A percentile compares a stretch with the other conserved stretches of the same genome.
These are phyloP conservation scores for Scedosporium minutisporum DNA, from an alignment of 2,329 filamentous ascomycete genomes.

Conservation along the genomic window DNA sequence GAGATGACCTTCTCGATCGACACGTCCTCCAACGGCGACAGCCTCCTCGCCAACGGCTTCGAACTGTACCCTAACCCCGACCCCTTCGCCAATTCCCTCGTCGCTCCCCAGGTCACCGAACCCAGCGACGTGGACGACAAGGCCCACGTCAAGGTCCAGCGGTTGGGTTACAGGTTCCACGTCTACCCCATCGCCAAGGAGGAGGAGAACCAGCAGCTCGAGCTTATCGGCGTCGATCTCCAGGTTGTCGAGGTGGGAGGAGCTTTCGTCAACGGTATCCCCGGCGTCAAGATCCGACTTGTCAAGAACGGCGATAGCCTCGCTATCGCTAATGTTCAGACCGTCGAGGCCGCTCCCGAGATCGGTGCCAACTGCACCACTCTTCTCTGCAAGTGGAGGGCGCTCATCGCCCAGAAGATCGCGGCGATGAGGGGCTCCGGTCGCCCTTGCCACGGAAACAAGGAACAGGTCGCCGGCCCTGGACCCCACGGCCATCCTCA, in stretches of 20 bases:
- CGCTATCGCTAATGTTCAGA: constrained; percentile 40
- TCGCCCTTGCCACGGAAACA: neutral
- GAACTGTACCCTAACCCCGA: constrained; percentile 48
- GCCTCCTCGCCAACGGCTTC: constrained; percentile 48
- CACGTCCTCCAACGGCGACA: constrained; percentile 29
- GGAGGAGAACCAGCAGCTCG: constrained; percentile 40
- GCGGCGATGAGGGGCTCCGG: neutral
- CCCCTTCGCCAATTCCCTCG: constrained; percentile 32
- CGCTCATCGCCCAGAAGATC: neutral
- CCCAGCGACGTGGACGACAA: constrained; percentile 21
- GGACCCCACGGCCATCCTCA: neutral
- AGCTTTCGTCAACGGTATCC: constrained; percentile 43
- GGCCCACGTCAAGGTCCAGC: constrained; percentile 16
- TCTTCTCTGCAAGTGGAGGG: constrained; percentile 1
- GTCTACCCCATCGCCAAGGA: constrained; percentile 33
- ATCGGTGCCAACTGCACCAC: constrained; percentile 38
- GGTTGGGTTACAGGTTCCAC: constrained; percentile 40
- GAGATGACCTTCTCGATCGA: constrained; percentile 46
- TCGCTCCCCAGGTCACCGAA: constrained; percentile 34
- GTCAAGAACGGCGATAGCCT: constrained; percentile 45
- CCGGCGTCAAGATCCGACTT: constrained; percentile 49
- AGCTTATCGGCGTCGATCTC: constrained; percentile 44
- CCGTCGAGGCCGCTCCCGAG: constrained; percentile 20
- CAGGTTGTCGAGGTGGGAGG: constrained; percentile 51
- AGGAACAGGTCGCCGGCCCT: neutral